These are phyloP conservation scores for Suaeda aralocaspica DNA, from an alignment of 148 eudicot genomes.

Conservation along the genomic window DNA sequence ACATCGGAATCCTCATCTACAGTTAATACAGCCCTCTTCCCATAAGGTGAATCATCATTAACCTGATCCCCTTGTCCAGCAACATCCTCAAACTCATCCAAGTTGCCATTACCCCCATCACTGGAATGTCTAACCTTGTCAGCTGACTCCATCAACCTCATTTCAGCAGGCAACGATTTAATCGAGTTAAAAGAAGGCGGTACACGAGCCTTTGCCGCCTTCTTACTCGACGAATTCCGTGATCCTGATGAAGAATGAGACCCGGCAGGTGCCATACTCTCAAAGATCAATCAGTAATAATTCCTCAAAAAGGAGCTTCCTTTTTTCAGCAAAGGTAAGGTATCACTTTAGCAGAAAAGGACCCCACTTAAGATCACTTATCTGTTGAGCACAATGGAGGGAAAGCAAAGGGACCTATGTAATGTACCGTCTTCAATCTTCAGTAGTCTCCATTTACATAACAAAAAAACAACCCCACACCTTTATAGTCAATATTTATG, in stretches of 20 bases:
- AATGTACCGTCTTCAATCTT: conserved; percentile 17
- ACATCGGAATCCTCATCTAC: conserved; percentile 35
- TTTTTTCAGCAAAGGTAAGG: conserved; percentile 27
- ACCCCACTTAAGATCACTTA: too few species aligned
- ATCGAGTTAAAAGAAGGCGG: conserved; percentile 53
- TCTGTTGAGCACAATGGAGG: conserved; percentile 23
- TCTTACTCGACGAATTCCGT: conserved; percentile 29
- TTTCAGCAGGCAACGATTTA: conserved; percentile 71
- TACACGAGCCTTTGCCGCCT: conserved; percentile 34
- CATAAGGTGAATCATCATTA: conserved; percentile 62
- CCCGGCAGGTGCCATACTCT: conserved; percentile 46
- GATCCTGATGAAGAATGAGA: conserved; percentile 34
- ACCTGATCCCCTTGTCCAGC: conserved; percentile 33
- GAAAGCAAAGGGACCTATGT: conserved; percentile 14
- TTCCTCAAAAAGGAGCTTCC: conserved; percentile 32
- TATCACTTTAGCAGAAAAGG: conserved; percentile 10
- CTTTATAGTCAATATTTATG: conserved; percentile 1
- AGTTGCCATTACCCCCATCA: too few species aligned
- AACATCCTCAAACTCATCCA: too few species aligned
- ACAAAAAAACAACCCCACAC: conserved; percentile 33
- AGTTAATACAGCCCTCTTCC: conserved; percentile 22
- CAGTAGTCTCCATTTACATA: conserved; percentile 9
- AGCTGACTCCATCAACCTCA: conserved; percentile 41
- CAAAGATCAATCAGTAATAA: conserved; percentile 39
- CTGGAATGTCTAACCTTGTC: too few species aligned